Percentiles rank a stretch among this genome's conserved stretches.
phyloP scores from a whole-genome alignment of 2,329 filamentous ascomycete species.

The Calonectria honghensis region DNA sequence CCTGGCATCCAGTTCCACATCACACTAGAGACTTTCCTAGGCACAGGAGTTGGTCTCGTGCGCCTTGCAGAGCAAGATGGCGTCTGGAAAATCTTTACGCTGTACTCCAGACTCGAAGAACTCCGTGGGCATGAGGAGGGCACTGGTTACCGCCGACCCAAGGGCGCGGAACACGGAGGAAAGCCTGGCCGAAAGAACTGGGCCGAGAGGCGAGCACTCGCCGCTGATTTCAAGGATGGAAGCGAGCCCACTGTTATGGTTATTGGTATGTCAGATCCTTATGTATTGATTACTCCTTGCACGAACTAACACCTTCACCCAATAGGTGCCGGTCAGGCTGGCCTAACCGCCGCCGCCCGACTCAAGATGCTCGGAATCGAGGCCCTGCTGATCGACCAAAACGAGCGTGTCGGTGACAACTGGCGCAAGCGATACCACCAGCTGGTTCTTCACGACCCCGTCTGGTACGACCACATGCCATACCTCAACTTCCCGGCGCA shows the following conservation, averaged over 20 bases:
- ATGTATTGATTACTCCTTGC: accelerated
- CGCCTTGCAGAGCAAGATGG: constrained; percentile 68
- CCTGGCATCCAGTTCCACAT: constrained; percentile 75
- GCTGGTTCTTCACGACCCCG: constrained; percentile 80
- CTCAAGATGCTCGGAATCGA: constrained; percentile 75
- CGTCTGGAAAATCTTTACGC: constrained; percentile 77
- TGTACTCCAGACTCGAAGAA: constrained; percentile 76
- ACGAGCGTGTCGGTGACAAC: constrained; percentile 76
- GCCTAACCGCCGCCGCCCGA: constrained; percentile 74
- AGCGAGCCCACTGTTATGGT: constrained; percentile 76
- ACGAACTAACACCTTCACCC: background rate
- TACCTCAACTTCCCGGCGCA: constrained; percentile 78
- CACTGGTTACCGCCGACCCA: constrained; percentile 67
- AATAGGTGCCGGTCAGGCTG: constrained; percentile 76
- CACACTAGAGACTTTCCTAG: constrained; percentile 70
- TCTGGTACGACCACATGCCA: constrained; percentile 77
- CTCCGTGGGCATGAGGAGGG: constrained; percentile 73
- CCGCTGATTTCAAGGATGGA: constrained; percentile 67
- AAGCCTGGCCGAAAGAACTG: constrained; percentile 75
- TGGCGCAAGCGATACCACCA: constrained; percentile 79
- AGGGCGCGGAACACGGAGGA: constrained; percentile 74
- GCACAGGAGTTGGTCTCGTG: constrained; percentile 73
- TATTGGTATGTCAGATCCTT: constrained; percentile 68
- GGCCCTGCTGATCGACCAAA: constrained; percentile 75
- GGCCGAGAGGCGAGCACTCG: constrained; percentile 70